Conservation (phyloP, 1,284 basidiomycete species). For the Pseudozyma thailandica region DNA sequence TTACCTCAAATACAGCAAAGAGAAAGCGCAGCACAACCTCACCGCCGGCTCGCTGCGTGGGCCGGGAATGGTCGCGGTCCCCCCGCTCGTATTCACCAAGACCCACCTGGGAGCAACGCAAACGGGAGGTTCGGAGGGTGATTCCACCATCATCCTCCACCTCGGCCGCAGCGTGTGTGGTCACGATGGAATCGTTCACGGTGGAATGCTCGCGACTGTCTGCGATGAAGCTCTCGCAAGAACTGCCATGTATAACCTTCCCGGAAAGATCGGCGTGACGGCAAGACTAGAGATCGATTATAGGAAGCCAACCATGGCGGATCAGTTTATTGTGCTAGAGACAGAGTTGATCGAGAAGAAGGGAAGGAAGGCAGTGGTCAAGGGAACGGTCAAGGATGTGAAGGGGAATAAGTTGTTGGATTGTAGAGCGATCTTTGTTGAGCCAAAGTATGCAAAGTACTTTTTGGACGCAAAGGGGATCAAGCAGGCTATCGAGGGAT, state of each 20-base stretch:
- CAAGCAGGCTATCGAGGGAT: constrained; percentile 71
- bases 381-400: constrained; percentile 79
- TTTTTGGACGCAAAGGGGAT: constrained; percentile 74
- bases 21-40: constrained; percentile 79
- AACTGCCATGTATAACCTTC: constrained; percentile 74
- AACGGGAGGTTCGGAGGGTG: constrained; percentile 60
- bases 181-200: constrained; percentile 93
- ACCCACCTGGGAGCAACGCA: constrained; percentile 53
- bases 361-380: constrained; percentile 81
- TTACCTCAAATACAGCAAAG: constrained; percentile 77
- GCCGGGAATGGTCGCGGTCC: constrained; percentile 70
- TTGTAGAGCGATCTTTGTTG: constrained; percentile 81
- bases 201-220: constrained; percentile 88
- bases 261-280: constrained; percentile 91
- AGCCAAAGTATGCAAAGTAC: constrained; percentile 81
- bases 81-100: constrained; percentile 62
- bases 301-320: constrained; percentile 66
- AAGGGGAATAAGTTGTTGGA: constrained; percentile 83
- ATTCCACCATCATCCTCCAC: constrained; percentile 75
- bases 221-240: constrained; percentile 87
- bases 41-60: constrained; percentile 85
- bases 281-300: constrained; percentile 71
- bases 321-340: constrained; percentile 74
- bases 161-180: constrained; percentile 85
- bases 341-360: constrained; percentile 75